Base-by-base conservation (phyloP, 2,329 filamentous ascomycete species). In the Colletotrichum liaoningense region DNA sequence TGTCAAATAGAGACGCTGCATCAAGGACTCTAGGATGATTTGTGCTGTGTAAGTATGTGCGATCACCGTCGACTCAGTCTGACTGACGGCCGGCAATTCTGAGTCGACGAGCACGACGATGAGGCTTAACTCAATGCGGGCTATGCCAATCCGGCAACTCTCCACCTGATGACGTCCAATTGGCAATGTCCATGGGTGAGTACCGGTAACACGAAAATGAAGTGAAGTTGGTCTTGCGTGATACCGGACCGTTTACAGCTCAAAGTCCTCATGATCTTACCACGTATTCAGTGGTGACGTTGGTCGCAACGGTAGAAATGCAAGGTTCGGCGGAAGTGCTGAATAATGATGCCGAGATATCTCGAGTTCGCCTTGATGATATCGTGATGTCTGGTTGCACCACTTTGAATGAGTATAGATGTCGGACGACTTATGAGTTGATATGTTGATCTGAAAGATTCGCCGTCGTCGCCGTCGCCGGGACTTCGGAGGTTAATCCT, bases 401-500 rank as follows among this genome's bases (percentile, higher is more conserved):
- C 24, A 42, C 9, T 33, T 7, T 57, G 49, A 42, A 38, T 26
- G 55, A 56, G 26, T 8, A 60, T n/a, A 30, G 22, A 52, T 30
- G 56, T 42, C 59, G 28, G 30, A 62, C 42, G 70, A 72, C 59
- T 49, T 59, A 55, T 69, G 59, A 63, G 30, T 69, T 30, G 54
- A 65, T 46, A 16, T 55, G 54, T 24, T 62, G 54, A 62, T 55
- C 33, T 49, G 42, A n/a, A 33, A 46, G 58, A 19, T 19, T 33
- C 22, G 3, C 26, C n/a, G 19, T 28, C 22, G 52, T 22, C 22
- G 22, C 58, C 55, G 63, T 62, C 33, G 70, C 70, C 26, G 38
- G 22, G 33, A 73, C 55, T 60, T 70, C 60, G 70, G 67, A 70
- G 70, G 67, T 33, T 52, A 19, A 70, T 70, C 67, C 70, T 49